phyloP scores from a whole-genome alignment of 768 basidiomycete genomes.

The Rhizopogon vinicolor region DNA sequence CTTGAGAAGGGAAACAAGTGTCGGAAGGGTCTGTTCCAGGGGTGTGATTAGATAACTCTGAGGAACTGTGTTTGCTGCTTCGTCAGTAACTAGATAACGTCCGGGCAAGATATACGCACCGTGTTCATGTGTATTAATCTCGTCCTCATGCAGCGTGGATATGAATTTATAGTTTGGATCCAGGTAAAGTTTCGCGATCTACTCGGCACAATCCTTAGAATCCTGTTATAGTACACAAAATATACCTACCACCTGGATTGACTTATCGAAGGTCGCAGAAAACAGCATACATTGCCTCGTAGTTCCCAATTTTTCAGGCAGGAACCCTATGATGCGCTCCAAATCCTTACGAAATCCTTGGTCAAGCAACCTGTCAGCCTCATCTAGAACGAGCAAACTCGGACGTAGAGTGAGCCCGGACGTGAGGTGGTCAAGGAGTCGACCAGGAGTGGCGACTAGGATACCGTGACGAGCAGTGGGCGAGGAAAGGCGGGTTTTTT shows the following conservation, averaged over 20 bases:
- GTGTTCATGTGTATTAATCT: slow-evolving; percentile 58
- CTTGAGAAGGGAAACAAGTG: slow-evolving; percentile 34
- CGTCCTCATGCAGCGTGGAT: slow-evolving; percentile 53
- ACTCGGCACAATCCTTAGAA: not conserved
- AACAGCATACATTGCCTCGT: slow-evolving; percentile 66
- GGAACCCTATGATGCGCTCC: slow-evolving; percentile 50
- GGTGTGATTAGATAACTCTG: slow-evolving; percentile 44
- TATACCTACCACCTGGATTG: slow-evolving; percentile 47
- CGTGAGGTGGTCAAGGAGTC: slow-evolving; percentile 62
- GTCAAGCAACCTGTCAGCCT: slow-evolving; percentile 72
- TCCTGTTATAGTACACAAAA: not conserved
- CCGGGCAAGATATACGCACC: slow-evolving; percentile 27
- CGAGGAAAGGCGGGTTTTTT: slow-evolving; percentile 19
- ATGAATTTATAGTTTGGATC: slow-evolving; percentile 39
- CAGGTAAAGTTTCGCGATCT: slow-evolving; percentile 26
- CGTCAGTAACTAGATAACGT: not conserved
- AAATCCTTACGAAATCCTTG: slow-evolving; percentile 68
- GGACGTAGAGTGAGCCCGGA: not conserved
- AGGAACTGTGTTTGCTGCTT: slow-evolving; percentile 25
- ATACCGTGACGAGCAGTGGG: slow-evolving; percentile 38
- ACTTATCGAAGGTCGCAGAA: slow-evolving; percentile 69
- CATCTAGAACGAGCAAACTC: slow-evolving; percentile 53
- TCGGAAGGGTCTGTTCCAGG: slow-evolving; percentile 37
- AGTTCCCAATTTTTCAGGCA: slow-evolving; percentile 41
- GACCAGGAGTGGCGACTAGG: slow-evolving; percentile 71